Evolutionary conservation across 345 rosid species (phyloP).

Genomic region (Hibiscus trionum): DNA sequence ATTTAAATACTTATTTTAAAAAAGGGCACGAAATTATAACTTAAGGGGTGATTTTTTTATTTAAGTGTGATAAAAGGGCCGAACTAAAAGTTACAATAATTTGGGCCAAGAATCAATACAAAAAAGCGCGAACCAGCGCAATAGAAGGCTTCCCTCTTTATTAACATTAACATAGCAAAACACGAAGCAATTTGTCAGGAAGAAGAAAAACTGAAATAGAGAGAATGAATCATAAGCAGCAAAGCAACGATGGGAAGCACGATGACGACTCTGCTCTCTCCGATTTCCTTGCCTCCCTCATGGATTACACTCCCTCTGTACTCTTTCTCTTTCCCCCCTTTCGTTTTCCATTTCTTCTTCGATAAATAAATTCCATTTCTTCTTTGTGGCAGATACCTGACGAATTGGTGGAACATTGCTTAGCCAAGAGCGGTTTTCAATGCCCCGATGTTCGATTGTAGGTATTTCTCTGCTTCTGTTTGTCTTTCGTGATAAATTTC

Average conservation of each 20-base stretch:
- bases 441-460: conserved; percentile 96
- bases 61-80: no score
- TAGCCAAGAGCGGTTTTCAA: conserved; percentile 95
- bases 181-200: background rate
- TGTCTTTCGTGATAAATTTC: background rate
- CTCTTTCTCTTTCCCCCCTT: background rate
- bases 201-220: background rate
- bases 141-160: no score
- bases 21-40: no score
- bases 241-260: conserved; percentile 16
- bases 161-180: background rate
- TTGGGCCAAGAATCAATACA: background rate
- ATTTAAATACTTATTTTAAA: no score
- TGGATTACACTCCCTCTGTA: conserved; percentile 68
- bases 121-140: background rate
- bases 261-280: background rate
- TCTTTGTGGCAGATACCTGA: conserved; percentile 66
- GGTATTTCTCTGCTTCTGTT: conserved; percentile 29
- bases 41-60: no score
- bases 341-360: background rate
- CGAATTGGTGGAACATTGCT: conserved; percentile 88
- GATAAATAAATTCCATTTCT: no score
- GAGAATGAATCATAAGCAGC: conserved; percentile 45
- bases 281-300: conserved; percentile 13
- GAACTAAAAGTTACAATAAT: no score